Evolutionary conservation across 129 eudicot genomes (phyloP), one percentile per base, ranked within the genome.

Genomic region (Deinandra increscens): DNA sequence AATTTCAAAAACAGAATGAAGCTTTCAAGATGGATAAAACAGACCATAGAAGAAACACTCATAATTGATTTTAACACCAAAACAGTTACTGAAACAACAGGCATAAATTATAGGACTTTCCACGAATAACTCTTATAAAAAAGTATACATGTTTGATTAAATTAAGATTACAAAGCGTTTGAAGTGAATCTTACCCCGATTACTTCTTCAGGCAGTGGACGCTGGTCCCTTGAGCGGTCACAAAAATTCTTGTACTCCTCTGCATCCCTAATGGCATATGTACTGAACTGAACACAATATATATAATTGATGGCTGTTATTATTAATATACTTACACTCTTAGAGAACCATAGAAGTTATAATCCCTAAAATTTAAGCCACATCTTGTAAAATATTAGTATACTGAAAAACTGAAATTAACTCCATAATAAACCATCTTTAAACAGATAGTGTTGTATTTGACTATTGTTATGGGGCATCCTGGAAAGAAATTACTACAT

Each of bases 161-260:
- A 31, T 66, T 42, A 50, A 8, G 34, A 76, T 37, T 23, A n/a
- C 31, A 60, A 36, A 46, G 12, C 3, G 43, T 37, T 14, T 10
- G 34, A 66, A 39, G 41, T 19, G 38, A 77, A 56, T 42, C 84
- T 83, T 72, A 94, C 99, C 88, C 96, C 94, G 46, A 94, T 87
- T 41, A 94, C 97, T 89, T 94, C 99, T 75, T 94, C 99, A 61
- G 99, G 96, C 58, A 83, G 91, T 62, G 99, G 97, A 50, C 96
- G 91, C 75, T 94, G 99, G 69, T 89, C 94, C 82, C 75, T 89
- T 41, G 97, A 81, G 44, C 99, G 90, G 78, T 94, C 99, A 58
- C 99, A 94, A 55, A 89, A 94, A 83, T 94, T 90, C 81, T 85
- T 94, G 84, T 94, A 94, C 82, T 94, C 99, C 87, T 94, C 97